A percentile compares a stretch with the other conserved stretches of the same genome.
These are phyloP conservation scores for Tylopilus cervinicoccineus DNA, from an alignment of 768 basidiomycete genomes.

Conservation along the genomic window DNA sequence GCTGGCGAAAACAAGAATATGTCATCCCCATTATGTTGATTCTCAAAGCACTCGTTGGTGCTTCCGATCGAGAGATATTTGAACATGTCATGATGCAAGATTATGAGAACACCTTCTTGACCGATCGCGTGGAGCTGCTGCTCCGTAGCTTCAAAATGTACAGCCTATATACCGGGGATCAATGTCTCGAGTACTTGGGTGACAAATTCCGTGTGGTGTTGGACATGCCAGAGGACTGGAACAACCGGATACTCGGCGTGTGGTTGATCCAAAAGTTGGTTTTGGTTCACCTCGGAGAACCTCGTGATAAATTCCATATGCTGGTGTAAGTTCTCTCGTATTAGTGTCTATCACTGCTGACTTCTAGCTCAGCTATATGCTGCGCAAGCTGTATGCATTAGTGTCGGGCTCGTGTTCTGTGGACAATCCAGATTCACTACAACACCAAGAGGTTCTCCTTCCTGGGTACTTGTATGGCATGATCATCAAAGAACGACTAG, in stretches of 20 bases:
- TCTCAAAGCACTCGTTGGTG: conserved; percentile 86
- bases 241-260: conserved; percentile 72
- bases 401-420: conserved; percentile 87
- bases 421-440: conserved; percentile 98
- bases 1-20: conserved; percentile 97
- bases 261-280: conserved; percentile 84
- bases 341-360: conserved; percentile 5
- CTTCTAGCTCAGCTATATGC: conserved; percentile 75
- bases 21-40: conserved; percentile 96
- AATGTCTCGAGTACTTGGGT: conserved; percentile 93
- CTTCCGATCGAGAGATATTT: conserved; percentile 95
- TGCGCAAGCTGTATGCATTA: conserved; percentile 88
- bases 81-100: conserved; percentile 96
- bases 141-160: conserved; percentile 95
- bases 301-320: conserved; percentile 93
- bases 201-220: conserved; percentile 95
- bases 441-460: conserved; percentile 95
- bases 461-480: conserved; percentile 91
- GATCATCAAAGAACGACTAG: conserved; percentile 97
- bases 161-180: conserved; percentile 78
- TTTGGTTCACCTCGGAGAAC: conserved; percentile 81
- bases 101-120: conserved; percentile 94
- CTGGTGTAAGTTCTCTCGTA: conserved; percentile 55
- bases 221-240: conserved; percentile 90
- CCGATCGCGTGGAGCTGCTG: conserved; percentile 92